Evolutionary conservation across 306 rosid species (phyloP), one percentile per base, ranked within the genome.

Genomic region (Leucaena leucocephala): DNA sequence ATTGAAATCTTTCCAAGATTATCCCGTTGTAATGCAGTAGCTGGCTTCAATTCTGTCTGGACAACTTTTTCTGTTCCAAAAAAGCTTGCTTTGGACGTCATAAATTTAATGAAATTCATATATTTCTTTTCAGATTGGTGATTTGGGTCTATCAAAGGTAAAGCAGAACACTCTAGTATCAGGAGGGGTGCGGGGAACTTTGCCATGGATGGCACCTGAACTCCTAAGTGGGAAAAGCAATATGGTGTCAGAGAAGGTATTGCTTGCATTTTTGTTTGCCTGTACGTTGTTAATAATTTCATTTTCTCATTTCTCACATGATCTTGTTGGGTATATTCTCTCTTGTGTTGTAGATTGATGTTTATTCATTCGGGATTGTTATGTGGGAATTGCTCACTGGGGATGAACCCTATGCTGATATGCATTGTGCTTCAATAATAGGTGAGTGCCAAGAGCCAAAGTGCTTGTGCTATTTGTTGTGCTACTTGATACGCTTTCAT

Each of bases 181-280:
- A 14, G 99, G 99, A 76, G 99, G 99, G 68, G 94, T 96, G 73
- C 98, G 99, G 13, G 99, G 99, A 81, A 96, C 99, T 79, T 87
- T 96, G 80, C 99, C 99, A 17, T 96, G 99, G 99, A 96, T 96
- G 99, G 99, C 99, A 65, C 99, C 99, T 16, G 99, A 96, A 82
- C 99, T 96, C 82, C 97, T 96, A 64, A 93, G 98, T 45, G 97
- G 98, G 82, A 96, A 96, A 91, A 93, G 97, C 84, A 87, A 89
- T 80, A 96, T 96, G 99, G 99, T 96, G 64, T 82, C 99, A 17
- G 99, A 96, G 75, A 96, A 96, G 97, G 99, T 93, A 84, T 75
- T 77, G 55, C 66, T 68, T 71, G 75, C 74, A 69, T 68, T 22
- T 19, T 46, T 77, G 76, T 74, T 70, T 75, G 40, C 52, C 71